Percentiles rank a stretch among this genome's conserved stretches.
Conservation (phyloP, 2,329 filamentous ascomycete species). For the Helicocarpus griseus region DNA sequence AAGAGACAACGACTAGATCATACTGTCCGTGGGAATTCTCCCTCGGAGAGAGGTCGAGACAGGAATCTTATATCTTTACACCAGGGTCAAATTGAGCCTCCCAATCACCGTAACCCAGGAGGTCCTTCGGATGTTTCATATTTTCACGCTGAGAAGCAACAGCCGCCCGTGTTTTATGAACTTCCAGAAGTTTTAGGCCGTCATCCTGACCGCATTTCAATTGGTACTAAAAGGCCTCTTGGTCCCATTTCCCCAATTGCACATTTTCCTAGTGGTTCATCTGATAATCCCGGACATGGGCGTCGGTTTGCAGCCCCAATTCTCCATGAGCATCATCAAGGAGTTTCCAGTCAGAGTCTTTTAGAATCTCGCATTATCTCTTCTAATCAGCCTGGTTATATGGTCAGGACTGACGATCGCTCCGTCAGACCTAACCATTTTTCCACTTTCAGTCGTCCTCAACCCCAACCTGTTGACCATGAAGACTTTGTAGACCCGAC, state of each 20-base stretch:
- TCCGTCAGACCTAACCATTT: constrained; percentile 12
- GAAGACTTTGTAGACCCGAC: constrained; percentile 12
- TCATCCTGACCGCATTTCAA: constrained; percentile 12
- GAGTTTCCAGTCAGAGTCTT: constrained; percentile 5
- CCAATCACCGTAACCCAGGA: constrained; percentile 1
- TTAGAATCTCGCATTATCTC: constrained; percentile 5
- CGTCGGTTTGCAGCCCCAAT: constrained; percentile 13
- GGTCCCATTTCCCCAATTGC: constrained; percentile 11
- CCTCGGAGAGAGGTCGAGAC: background rate
- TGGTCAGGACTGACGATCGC: constrained; percentile 14
- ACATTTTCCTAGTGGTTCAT: constrained; percentile 10
- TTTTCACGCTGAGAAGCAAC: constrained; percentile 10
- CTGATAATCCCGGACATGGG: constrained; percentile 12
- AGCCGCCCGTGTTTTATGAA: constrained; percentile 6
- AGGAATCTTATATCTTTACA: background rate
- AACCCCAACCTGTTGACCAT: constrained; percentile 14
- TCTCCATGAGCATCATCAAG: background rate
- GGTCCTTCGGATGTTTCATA: constrained; percentile 5
- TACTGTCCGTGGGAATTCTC: background rate
- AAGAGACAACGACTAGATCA: constrained; percentile 27
- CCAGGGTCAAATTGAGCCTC: background rate
- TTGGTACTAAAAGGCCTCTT: constrained; percentile 7
- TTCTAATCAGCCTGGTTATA: constrained; percentile 12
- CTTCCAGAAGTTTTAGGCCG: constrained; percentile 13
- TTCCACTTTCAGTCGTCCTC: constrained; percentile 10